Evolutionary conservation across 805 yeast genomes (phyloP).

Genomic region (Starmerella vitae): DNA sequence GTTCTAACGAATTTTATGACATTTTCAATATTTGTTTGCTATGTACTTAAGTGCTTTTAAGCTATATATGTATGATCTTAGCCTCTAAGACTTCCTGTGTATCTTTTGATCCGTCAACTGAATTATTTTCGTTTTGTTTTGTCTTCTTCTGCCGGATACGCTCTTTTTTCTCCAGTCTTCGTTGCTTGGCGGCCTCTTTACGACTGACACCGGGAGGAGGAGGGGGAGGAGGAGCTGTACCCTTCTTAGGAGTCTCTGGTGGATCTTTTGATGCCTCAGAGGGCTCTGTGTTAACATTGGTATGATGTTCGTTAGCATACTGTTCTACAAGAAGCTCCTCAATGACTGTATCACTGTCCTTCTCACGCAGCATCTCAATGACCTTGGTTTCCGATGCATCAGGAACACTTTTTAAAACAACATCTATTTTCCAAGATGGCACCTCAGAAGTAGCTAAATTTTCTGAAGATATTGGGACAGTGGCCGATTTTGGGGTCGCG

Average conservation of each 20-base stretch:
- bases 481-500: slow-evolving; percentile 1
- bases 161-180: background rate
- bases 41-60: too few relatives aligned
- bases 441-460: slow-evolving; percentile 2
- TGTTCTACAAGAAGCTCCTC: slow-evolving; percentile 22
- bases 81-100: background rate
- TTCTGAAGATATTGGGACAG: background rate
- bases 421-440: slow-evolving; percentile 25
- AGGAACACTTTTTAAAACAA: slow-evolving; percentile 23
- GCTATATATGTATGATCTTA: slow-evolving; percentile 3
- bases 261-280: background rate
- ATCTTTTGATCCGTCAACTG: background rate
- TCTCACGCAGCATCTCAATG: slow-evolving; percentile 7
- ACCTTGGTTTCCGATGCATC: slow-evolving; percentile 15
- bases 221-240: background rate
- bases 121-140: background rate
- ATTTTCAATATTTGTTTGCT: too few relatives aligned
- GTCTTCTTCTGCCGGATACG: background rate
- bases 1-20: too few relatives aligned
- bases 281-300: background rate
- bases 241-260: background rate
- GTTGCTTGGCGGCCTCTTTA: background rate
- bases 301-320: slow-evolving; percentile 3
- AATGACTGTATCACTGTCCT: slow-evolving; percentile 23
- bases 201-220: background rate